phyloP scores from a whole-genome alignment of 768 basidiomycete genomes.

The Suillus variegatus region DNA sequence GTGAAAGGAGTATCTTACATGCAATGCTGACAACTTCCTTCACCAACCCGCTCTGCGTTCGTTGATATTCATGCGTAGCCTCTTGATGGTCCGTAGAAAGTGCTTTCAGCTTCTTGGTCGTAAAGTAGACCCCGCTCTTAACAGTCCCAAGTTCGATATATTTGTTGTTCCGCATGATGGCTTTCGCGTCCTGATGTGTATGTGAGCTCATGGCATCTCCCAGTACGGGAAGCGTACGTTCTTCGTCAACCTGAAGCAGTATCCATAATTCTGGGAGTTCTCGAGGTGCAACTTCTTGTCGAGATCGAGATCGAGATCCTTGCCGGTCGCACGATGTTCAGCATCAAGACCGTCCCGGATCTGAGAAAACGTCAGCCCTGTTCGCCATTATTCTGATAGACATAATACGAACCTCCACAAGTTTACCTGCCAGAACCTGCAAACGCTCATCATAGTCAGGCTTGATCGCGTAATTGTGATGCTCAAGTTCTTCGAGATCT shows the following conservation, averaged over 20 bases:
- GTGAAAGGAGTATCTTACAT: slow-evolving; percentile 46
- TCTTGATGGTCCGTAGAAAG: slow-evolving; percentile 74
- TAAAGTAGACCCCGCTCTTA: slow-evolving; percentile 89
- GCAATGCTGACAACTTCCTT: slow-evolving; percentile 94
- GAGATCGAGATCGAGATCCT: slow-evolving; percentile 76
- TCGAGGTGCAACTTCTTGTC: slow-evolving; percentile 97
- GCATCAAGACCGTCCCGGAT: slow-evolving; percentile 79
- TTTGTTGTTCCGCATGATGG: slow-evolving; percentile 56
- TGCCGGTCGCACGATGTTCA: slow-evolving; percentile 72
- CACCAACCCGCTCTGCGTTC: slow-evolving; percentile 79
- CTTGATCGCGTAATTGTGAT: slow-evolving; percentile 89
- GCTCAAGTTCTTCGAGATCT: slow-evolving; percentile 82
- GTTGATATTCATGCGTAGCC: slow-evolving; percentile 65
- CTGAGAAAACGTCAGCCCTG: slow-evolving; percentile 25
- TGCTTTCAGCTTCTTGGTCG: slow-evolving; percentile 71
- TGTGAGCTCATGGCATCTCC: not conserved
- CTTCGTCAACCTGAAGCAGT: slow-evolving; percentile 91
- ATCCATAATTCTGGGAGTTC: slow-evolving; percentile 85
- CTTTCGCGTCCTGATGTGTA: slow-evolving; percentile 71
- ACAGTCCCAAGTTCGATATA: slow-evolving; percentile 85
- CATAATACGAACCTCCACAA: slow-evolving; percentile 50
- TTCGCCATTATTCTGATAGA: not conserved
- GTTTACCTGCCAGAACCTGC: slow-evolving; percentile 62
- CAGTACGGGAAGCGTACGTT: slow-evolving; percentile 47
- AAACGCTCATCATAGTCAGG: slow-evolving; percentile 85